Conservation (phyloP, 2,329 filamentous ascomycete species). For the Westerdykella ornata region DNA sequence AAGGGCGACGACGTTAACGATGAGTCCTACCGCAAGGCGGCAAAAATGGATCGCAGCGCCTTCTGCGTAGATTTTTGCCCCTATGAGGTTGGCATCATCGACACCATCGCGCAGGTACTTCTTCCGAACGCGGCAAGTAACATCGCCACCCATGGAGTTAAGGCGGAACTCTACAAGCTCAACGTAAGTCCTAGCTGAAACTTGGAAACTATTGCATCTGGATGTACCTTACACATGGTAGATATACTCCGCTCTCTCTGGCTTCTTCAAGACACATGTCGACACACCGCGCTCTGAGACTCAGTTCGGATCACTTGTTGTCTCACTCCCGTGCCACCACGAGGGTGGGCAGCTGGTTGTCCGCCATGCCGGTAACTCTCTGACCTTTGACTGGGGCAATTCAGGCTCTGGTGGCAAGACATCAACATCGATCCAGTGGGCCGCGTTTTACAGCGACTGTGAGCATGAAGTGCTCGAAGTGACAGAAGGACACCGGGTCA, state of each 20-base stretch:
- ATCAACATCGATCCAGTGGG: conserved; percentile 38
- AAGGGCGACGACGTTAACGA: conserved; percentile 46
- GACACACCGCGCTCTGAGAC: conserved; percentile 46
- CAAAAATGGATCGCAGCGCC: conserved; percentile 42
- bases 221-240: conserved; percentile 15
- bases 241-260: conserved; percentile 49
- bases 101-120: conserved; percentile 45
- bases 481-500: conserved; percentile 48
- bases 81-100: conserved; percentile 48
- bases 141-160: conserved; percentile 31
- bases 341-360: conserved; percentile 43
- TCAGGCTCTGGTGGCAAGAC: not conserved
- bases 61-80: conserved; percentile 50
- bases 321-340: conserved; percentile 43
- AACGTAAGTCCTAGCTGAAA: conserved; percentile 37
- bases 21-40: conserved; percentile 48
- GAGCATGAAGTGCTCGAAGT: conserved; percentile 50
- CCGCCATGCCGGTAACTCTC: conserved; percentile 34
- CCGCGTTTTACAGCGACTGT: conserved; percentile 49
- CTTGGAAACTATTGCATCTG: not conserved
- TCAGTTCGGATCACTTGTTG: conserved; percentile 51
- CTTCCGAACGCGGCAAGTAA: conserved; percentile 24
- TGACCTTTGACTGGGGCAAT: conserved; percentile 41
- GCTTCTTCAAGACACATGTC: conserved; percentile 47
- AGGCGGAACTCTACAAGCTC: conserved; percentile 53